Base-by-base conservation (phyloP, 345 rosid species). In the Raphanus raphanistrum region DNA sequence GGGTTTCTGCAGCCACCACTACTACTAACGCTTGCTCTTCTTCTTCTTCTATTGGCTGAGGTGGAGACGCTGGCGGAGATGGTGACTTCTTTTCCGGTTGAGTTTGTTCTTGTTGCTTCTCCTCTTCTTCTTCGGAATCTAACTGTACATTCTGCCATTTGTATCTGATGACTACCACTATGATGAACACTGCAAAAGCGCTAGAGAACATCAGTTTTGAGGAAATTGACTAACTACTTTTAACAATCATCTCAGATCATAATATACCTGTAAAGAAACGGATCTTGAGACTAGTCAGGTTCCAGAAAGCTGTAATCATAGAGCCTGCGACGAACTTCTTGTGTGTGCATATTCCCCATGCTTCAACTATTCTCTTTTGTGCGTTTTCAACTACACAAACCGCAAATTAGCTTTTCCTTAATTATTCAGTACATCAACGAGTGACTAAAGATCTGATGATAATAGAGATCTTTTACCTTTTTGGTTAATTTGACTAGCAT, bases 291-390 rank as follows among this genome's bases (percentile, higher is more conserved):
- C 88, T 75, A n/a, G 98, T 86, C n/a, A 95, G 78, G 77, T 91
- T 90, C 99, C 99, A 95, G 74, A 92, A 95, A 28, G 90, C 94
- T 66, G 90, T 88, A 71, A 78, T 76, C 7, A 88, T 89, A 21
- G 96, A 91, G 71, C 91, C 91, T 68, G 92, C 90, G 1, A 92
- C 88, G 28, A 95, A 50, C 86, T 95, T 95, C 85, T 92, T 92
- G 83, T 87, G 98, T 78, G 98, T 86, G 82, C 97, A 92, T 55
- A 81, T 78, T 76, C 84, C 86, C 98, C 97, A 92, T 8, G 89
- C 83, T 81, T 88, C 92, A 66, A 81, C 61, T 21, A 87, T 62
- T 69, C 85, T 68, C 75, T 65, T 54, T 78, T 81, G 87, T 70
- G 78, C 75, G 59, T 55, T 74, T 80, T 87, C 94, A 70, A 79